Evolutionary conservation across 139 green algal species (phyloP), one percentile per base, ranked within the genome.

Genomic region (Micractinium conductrix): DNA sequence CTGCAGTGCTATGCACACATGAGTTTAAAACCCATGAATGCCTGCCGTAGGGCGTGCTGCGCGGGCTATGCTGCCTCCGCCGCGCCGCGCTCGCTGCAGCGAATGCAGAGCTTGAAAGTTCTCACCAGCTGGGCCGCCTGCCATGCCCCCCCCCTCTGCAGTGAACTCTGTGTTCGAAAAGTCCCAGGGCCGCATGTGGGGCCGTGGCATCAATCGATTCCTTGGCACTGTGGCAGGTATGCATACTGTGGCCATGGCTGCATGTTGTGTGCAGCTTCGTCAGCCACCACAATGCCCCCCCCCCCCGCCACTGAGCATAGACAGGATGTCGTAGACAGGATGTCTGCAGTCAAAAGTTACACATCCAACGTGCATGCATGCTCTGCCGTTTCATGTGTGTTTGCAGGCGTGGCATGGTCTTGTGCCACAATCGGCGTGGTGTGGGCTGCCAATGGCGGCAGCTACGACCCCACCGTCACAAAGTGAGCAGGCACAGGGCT

Each of bases 161-260:
- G 72, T 79, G 22, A 79, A 43, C 44, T 60, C 43, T 45, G 72
- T 42, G n/a, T 79, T 62, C 43, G 44, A 79, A 42, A 40, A 62
- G 44, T 55, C 67, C 30, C 48, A 33, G 37, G 44, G 72, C 4
- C 43, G 30, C 12, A n/a, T 62, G 37, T 6, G 28, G 28, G 17
- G 19, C 37, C 43, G 44, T 14, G 43, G 44, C 43, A 9, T 48
- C 43, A 79, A 79, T n/a, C 72, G 72, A 28, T 30, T 79, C 35
- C 43, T 79, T 30, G 72, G 72, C 43, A 79, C 72, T 8, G 7
- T 60, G 5, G 9, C 30, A 17, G 72, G 48, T 58, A 14, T 58
- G 48, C 10, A 58, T 14, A 58, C 12, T 58, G 12, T 58, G 14
- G 48, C 48, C 48, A 22, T 14, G 14, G 48, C 48, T 58, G 12